Conservation (phyloP, 2,329 filamentous ascomycete genomes). For the Colletotrichum sp. region DNA sequence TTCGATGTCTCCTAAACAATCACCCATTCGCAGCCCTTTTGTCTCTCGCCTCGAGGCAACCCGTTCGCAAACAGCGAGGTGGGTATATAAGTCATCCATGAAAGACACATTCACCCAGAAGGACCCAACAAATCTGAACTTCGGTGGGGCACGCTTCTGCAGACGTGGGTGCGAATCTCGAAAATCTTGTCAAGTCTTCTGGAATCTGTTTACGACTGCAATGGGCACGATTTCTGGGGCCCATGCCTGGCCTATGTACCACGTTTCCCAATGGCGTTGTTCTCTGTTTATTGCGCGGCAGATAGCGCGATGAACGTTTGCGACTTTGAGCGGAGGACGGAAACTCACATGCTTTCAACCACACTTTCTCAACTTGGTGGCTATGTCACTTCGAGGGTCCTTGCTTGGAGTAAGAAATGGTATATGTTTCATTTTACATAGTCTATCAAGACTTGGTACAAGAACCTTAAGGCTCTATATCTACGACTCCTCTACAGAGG, state of each 20-base stretch:
- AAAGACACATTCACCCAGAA: not conserved
- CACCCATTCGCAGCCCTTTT: not conserved
- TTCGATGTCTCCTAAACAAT: not conserved
- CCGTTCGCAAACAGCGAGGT: accelerated
- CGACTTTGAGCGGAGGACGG: not conserved
- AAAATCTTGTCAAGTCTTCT: not conserved
- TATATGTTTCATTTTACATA: conserved; percentile 12
- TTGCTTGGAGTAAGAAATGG: not conserved
- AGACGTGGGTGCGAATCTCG: not conserved
- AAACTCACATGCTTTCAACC: not conserved
- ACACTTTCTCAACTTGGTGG: not conserved
- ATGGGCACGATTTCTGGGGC: not conserved
- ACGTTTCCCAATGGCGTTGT: not conserved
- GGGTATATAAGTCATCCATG: not conserved
- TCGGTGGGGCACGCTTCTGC: no score
- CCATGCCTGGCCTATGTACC: not conserved
- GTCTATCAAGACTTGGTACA: conserved; percentile 1
- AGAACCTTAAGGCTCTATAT: not conserved
- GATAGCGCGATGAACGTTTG: not conserved
- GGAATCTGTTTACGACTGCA: not conserved
- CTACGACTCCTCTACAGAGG: not conserved
- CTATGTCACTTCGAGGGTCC: not conserved
- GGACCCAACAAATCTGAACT: not conserved
- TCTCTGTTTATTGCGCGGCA: not conserved
- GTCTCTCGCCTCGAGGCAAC: not conserved